A percentile compares a stretch with the other conserved stretches of the same genome.
Conservation (phyloP, 805 yeast species). For the Candida orba region DNA sequence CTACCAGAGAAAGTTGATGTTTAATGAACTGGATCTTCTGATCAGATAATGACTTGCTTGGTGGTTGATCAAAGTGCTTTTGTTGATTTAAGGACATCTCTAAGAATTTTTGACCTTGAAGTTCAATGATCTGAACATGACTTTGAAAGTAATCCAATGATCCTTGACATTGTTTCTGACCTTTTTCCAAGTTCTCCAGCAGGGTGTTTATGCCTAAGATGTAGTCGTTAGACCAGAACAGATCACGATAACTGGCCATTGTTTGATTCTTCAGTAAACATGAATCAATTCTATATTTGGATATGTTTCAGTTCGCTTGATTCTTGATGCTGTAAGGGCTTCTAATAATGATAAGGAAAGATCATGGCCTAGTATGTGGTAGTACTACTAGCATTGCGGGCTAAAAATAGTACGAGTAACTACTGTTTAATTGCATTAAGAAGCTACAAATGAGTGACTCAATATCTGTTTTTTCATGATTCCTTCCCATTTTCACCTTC, state of each 20-base stretch:
- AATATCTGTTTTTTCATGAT: too few relatives aligned
- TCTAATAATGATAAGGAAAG: too few relatives aligned
- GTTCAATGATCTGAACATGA: slow-evolving; percentile 15
- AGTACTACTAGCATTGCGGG: too few relatives aligned
- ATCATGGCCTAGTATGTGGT: too few relatives aligned
- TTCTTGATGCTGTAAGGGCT: neutral
- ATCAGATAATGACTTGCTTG: neutral
- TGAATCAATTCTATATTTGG: neutral
- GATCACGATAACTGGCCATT: slow-evolving; percentile 11
- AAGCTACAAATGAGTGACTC: neutral
- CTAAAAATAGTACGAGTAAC: too few relatives aligned
- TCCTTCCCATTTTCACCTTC: too few relatives aligned
- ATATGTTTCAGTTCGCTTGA: neutral
- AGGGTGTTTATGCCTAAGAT: slow-evolving; percentile 23
- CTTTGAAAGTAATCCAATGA: slow-evolving; percentile 15
- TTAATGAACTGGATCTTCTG: neutral
- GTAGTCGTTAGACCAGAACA: slow-evolving; percentile 28
- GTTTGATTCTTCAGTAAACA: neutral
- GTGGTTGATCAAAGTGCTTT: slow-evolving; percentile 3
- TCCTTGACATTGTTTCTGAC: slow-evolving; percentile 12
- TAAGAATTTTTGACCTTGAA: slow-evolving; percentile 8
- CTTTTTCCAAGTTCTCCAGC: slow-evolving; percentile 13
- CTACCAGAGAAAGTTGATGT: slow-evolving; percentile 1
- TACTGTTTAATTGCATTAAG: neutral
- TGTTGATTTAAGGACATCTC: slow-evolving; percentile 6